Conservation (phyloP, 768 basidiomycete genomes). For the Trametes meyenii region DNA sequence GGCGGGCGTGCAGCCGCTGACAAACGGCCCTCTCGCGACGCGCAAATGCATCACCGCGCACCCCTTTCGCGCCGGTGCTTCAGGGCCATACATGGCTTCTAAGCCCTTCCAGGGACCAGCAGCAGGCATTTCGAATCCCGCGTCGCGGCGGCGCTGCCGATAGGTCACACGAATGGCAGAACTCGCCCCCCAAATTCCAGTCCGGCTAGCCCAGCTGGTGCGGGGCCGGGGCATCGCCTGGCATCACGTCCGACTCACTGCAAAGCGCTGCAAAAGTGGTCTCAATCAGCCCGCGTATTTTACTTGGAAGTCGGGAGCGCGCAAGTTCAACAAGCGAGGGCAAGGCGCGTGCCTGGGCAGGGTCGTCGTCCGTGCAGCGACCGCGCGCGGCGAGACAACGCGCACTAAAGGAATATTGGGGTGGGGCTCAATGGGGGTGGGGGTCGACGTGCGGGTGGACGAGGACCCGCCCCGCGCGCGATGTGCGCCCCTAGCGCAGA, state of each 20-base stretch:
- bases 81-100: neutral
- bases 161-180: neutral
- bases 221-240: neutral
- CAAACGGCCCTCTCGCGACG: neutral
- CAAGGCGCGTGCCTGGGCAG: slow-evolving; percentile 5
- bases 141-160: neutral
- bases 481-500: neutral
- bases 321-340: too few relatives aligned
- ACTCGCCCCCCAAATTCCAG: neutral
- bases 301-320: too few relatives aligned
- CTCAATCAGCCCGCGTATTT: too few relatives aligned
- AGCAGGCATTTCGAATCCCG: too few relatives aligned
- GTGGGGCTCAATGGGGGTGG: neutral
- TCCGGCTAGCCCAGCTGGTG: too few relatives aligned
- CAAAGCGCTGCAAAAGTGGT: too few relatives aligned
- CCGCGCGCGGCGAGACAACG: neutral
- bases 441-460: neutral
- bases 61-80: neutral
- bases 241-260: neutral
- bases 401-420: neutral
- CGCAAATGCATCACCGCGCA: slow-evolving; percentile 2
- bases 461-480: neutral
- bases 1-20: neutral
- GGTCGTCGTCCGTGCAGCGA: slow-evolving; percentile 9
- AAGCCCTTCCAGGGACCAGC: neutral